Evolutionary conservation across 208 protist species (phyloP).

Genomic region (Leishmania gerbilli): DNA sequence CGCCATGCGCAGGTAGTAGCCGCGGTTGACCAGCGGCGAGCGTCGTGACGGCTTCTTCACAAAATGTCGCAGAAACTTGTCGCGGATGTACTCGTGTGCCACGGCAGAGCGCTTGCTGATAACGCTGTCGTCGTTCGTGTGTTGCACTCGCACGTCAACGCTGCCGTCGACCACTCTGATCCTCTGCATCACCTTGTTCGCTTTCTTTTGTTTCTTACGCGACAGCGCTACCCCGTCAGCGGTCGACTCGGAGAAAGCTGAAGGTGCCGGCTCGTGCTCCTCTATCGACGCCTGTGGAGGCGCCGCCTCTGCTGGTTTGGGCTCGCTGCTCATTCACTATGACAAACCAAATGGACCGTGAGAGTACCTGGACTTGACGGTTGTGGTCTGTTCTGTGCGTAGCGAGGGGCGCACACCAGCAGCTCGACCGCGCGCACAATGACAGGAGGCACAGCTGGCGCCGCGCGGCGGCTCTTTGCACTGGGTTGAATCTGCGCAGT

Average conservation of each 20-base stretch:
- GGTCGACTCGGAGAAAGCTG: neutral
- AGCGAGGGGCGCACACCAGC: neutral
- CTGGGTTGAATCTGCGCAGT: neutral
- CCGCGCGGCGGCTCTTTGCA: neutral
- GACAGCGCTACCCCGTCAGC: slow-evolving; percentile 22
- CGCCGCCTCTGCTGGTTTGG: neutral
- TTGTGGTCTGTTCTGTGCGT: neutral
- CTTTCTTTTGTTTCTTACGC: slow-evolving; percentile 60
- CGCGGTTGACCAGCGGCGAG: slow-evolving; percentile 89
- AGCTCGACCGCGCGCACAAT: neutral
- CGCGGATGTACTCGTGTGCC: slow-evolving; percentile 64
- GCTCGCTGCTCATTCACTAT: neutral
- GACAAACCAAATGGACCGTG: neutral
- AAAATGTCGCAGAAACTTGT: slow-evolving; percentile 83
- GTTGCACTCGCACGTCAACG: slow-evolving; percentile 80
- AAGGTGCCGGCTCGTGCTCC: neutral
- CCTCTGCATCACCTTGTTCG: slow-evolving; percentile 47
- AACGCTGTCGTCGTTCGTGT: slow-evolving; percentile 92
- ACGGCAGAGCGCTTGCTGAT: slow-evolving; percentile 91
- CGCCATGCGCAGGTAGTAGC: slow-evolving; percentile 88
- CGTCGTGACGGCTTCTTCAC: slow-evolving; percentile 77
- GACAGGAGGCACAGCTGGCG: neutral
- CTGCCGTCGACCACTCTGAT: slow-evolving; percentile 46
- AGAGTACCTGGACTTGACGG: neutral
- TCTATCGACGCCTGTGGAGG: neutral